These are phyloP conservation scores for Setomelanomma holmii DNA, from an alignment of 2,329 filamentous ascomycete species.

Conservation along the genomic window DNA sequence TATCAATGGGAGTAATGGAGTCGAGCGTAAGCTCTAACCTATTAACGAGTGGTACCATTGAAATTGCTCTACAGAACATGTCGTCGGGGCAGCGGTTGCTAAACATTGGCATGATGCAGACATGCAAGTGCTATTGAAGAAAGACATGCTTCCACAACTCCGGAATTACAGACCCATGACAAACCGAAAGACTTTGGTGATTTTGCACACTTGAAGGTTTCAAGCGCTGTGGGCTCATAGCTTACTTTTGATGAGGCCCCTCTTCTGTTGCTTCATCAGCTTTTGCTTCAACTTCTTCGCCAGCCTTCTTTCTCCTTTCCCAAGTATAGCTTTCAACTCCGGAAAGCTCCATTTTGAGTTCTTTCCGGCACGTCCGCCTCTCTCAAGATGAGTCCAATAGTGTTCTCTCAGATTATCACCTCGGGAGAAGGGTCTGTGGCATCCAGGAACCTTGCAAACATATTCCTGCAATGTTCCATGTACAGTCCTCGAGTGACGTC, in stretches of 20 bases:
- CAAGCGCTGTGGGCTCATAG: background rate
- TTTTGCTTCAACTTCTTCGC: slow-evolving; percentile 17
- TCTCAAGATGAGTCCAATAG: slow-evolving; percentile 32
- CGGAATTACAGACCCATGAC: background rate
- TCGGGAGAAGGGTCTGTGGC: slow-evolving; percentile 21
- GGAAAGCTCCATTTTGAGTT: slow-evolving; percentile 24
- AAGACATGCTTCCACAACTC: slow-evolving; percentile 4
- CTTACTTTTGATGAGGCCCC: background rate
- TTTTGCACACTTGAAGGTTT: background rate
- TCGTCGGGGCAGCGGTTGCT: background rate
- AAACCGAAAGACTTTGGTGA: background rate
- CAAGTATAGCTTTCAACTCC: slow-evolving; percentile 24
- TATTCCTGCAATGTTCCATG: slow-evolving; percentile 10
- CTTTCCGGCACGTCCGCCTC: slow-evolving; percentile 23
- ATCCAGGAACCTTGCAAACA: slow-evolving; percentile 20
- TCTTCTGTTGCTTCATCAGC: slow-evolving; percentile 5
- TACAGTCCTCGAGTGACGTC: slow-evolving; percentile 30
- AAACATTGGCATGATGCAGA: background rate
- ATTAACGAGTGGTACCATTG: no score
- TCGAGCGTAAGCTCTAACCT: no score
- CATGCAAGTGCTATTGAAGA: background rate
- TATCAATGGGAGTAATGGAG: no score
- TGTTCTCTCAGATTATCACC: slow-evolving; percentile 33
- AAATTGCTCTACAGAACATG: no score
- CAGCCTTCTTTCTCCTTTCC: slow-evolving; percentile 23